Base-by-base conservation (phyloP, 768 basidiomycete genomes). In the Dioszegia hungarica region DNA sequence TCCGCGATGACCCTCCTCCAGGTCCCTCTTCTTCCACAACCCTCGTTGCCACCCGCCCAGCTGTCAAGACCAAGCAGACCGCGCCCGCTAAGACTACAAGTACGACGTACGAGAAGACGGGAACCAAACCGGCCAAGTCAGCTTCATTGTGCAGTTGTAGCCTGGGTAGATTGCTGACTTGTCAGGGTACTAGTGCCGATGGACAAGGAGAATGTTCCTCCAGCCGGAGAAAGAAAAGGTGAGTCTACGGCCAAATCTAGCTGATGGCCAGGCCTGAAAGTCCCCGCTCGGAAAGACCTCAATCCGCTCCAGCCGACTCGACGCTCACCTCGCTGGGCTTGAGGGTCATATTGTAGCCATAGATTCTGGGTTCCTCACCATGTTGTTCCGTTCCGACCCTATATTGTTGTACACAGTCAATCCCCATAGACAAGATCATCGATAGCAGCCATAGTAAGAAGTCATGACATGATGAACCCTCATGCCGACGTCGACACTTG, bases 131-230 rank as follows among this genome's bases (percentile, higher is more conserved):
- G n/a, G n/a, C n/a, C n/a, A n/a, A n/a, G n/a, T n/a, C n/a, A n/a
- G n/a, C n/a, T n/a, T n/a, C n/a, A n/a, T n/a, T n/a, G n/a, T n/a
- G n/a, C n/a, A n/a, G n/a, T n/a, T n/a, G n/a, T n/a, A n/a, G n/a
- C n/a, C n/a, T n/a, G n/a, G n/a, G n/a, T n/a, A n/a, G n/a, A n/a
- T n/a, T n/a, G n/a, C n/a, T n/a, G n/a, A n/a, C n/a, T n/a, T n/a
- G n/a, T n/a, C n/a, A n/a, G n/a, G n/a, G n/a, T n/a, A n/a, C n/a
- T n/a, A n/a, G n/a, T n/a, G n/a, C n/a, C 45, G 9, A 5, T 15
- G 36, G 49, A 51, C 25, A 51, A 51, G 37, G 49, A 51, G 36
- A 51, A 51, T 20, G 24, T 51, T 15, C 49, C 49, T 22, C 49
- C 49, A 14, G 5, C 11, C 11, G 49, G 49, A 9, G 49, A 51